Base-by-base conservation (phyloP, 2,329 filamentous ascomycete genomes). In the Didymosphaeria variabile region DNA sequence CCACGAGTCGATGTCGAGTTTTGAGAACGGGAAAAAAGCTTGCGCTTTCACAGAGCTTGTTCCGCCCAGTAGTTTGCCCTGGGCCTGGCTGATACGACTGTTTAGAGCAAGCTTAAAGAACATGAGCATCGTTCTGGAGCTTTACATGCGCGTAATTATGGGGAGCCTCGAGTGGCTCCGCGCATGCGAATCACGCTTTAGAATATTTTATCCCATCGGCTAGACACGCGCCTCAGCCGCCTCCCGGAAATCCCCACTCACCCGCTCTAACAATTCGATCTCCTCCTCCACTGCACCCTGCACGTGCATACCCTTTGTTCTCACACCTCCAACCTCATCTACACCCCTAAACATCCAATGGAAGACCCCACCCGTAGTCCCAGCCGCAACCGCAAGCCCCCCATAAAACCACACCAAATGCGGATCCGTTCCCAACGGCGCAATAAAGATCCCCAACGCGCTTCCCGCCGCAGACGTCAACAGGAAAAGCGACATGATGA, bases 341-440 rank as follows among this genome's bases (percentile, higher is more conserved):
- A 68, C 61, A 21, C 57, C 60, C 36, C 73, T 78, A 77, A 85
- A 87, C 50, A 80, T 67, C 34, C 79, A 31, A 75, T 81, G 88
- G 77, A 90, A 90, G 58, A 85, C 63, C 32, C 80, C 77, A 23
- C 85, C 85, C 3, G 82, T 79, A 1, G 80, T 31, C 56, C 82
- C 82, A 0, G 85, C 83, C 17, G 81, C 81, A 56, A 78, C 69
- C 5, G 83, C 83, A n/a, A 90, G 76, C 21, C 85, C 86, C 26
- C 82, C 80, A 68, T 90, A 91, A 83, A 91, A 85, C 87, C 88
- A 91, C 59, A 89, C 71, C 67, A 91, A 84, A 66, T 87, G 82
- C 23, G 90, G 90, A 72, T 92, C 87, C 59, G 84, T 84, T 7
- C 87, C 85, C 5, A 83, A 78, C 0, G 88, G 87, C 1, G 87